Base-by-base conservation (phyloP, 1,139 yeast species). In the Yamadazyma epiphylla region DNA sequence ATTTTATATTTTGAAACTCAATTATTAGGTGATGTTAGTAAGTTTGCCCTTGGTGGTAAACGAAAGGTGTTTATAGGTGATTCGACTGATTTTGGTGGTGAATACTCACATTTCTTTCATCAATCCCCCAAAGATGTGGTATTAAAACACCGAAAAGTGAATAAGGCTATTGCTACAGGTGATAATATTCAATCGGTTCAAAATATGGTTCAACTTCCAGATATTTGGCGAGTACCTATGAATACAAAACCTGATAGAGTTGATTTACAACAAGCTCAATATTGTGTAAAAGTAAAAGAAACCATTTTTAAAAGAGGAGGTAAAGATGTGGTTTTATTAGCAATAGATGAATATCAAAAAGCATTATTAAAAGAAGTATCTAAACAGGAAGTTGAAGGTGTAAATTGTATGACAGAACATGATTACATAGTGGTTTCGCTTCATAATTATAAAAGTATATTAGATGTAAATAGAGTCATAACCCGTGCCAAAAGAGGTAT, bases 201-300 rank as follows among this genome's bases (percentile, higher is more conserved):
- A n/a, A n/a, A n/a, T n/a, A n/a, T n/a, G n/a, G n/a, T n/a, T n/a
- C n/a, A 17, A 7, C 20, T 17, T 10, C 20, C 20, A 7, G 20
- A 17, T 17, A 10, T 17, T 7, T 17, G 20, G 20, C 7, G 20
- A 17, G 20, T 31, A 6, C 31, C 29, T 5, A 16, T 27, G 3
- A 13, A n/a, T 15, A 5, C 7, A 5, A 24, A 12, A 13, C 11
- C 30, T 3, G 29, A 21, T 6, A 15, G 21, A 11, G 43, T 40
- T 7, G 33, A 36, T 24, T 37, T 42, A 2, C 26, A 24, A 3
- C 40, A 43, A 30, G 47, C 42, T 3, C 41, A 42, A 31, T 22
- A 23, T 7, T 26, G 31, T 17, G 14, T 31, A 3, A 30, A 29
- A 7, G 15, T 39, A 9, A 27, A 15, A 19, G 30, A 31, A n/a